Evolutionary conservation across 345 rosid genomes (phyloP).

Genomic region (Salix arbutifolia): DNA sequence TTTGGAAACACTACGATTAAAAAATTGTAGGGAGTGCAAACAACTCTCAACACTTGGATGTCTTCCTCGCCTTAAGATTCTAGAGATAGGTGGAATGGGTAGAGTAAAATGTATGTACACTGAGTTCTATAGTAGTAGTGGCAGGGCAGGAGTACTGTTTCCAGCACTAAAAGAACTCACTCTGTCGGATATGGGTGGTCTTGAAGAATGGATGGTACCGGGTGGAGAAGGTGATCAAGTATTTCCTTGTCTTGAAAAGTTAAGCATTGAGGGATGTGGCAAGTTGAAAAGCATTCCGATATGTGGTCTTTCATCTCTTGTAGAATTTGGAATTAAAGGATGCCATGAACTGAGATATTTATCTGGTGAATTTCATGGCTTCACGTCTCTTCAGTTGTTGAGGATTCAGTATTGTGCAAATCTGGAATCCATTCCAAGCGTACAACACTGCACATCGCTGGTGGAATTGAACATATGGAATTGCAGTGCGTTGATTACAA

Average conservation of each 20-base stretch:
- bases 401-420: accelerated
- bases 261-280: no score
- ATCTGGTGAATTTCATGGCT: background rate
- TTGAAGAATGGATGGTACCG: conserved; percentile 7
- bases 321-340: background rate
- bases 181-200: background rate
- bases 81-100: background rate
- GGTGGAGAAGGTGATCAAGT: no score
- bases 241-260: no score
- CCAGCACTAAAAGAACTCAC: conserved; percentile 2
- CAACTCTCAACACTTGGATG: background rate
- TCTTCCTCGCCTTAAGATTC: background rate
- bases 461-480: accelerated
- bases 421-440: background rate
- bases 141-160: background rate
- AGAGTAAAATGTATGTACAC: background rate
- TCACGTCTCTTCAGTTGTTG: background rate
- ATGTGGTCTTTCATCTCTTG: conserved; percentile 1
- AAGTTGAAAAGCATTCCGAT: background rate
- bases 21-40: background rate
- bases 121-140: background rate
- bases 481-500: accelerated
- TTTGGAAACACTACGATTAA: no score
- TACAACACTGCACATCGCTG: background rate
- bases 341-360: background rate